Base-by-base conservation (phyloP, 306 rosid genomes). In the Lathyrus aphaca region DNA sequence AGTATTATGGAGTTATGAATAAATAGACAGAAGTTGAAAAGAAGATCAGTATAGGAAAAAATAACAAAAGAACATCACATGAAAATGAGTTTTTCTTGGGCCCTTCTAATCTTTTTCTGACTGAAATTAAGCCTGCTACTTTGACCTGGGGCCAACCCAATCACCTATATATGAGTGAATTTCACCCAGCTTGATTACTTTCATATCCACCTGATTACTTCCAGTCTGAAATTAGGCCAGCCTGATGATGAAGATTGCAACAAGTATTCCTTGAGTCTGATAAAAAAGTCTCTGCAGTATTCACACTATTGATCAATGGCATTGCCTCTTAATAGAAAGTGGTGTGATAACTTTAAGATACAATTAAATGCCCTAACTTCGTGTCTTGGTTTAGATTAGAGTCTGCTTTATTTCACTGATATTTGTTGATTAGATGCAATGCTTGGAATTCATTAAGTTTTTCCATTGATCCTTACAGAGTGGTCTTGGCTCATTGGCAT, bases 391-490 rank as follows among this genome's bases (percentile, higher is more conserved):
- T 17, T 44, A 51, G 44, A 44, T 60, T 71, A 3, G 23, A 51
- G 30, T 54, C 65, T 10, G 45, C 60, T 55, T 75, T 38, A 72
- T 81, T 71, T 68, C 29, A 45, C 32, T 55, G 46, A 51, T 54
- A 35, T 66, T 11, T 62, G 64, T 76, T 57, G 56, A 18, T 51
- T 49, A 38, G 51, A 43, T 64, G 69, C 42, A 51, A n/a, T 67
- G 50, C 57, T 64, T 72, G 78, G 69, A 66, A 51, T 72, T 77
- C 21, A 6, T 55, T 60, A 66, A 38, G 23, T 58, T 69, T 25
- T 37, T 68, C 32, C n/a, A 17, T 59, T 42, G 6, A 46, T 76
- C 38, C 43, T 77, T 75, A 72, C 81, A 90, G 98, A 75, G 45
- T 70, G 68, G 25, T 66, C 64, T 78, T 74, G 68, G 59, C 66